Percentiles rank a stretch among this genome's conserved stretches.
Evolutionary conservation across 305 asterid genomes (phyloP).

Genomic region (Rubia occidens): DNA sequence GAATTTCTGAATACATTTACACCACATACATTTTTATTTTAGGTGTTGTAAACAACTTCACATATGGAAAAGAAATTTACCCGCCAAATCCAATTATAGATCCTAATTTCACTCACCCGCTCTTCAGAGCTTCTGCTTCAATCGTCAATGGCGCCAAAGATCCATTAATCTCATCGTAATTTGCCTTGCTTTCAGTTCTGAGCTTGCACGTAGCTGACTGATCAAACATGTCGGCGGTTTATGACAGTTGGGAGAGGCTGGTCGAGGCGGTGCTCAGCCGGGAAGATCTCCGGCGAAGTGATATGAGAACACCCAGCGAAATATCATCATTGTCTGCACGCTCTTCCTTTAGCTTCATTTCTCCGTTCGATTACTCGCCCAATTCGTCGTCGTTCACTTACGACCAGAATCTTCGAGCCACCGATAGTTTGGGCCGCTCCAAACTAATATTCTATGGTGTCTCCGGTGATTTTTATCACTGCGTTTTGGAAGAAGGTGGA

Average conservation of each 20-base stretch:
- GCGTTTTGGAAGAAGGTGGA: conserved; percentile 51
- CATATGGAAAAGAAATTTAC: too few relatives aligned
- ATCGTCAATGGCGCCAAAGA: too few relatives aligned
- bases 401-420: conserved; percentile 61
- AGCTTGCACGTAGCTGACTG: background rate
- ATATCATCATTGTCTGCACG: background rate
- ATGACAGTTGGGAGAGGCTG: conserved; percentile 14
- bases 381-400: conserved; percentile 32
- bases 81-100: too few relatives aligned
- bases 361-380: conserved; percentile 21
- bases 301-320: conserved; percentile 9
- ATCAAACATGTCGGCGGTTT: conserved; percentile 1
- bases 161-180: background rate
- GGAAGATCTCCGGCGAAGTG: conserved; percentile 1
- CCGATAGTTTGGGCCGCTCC: conserved; percentile 37
- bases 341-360: background rate
- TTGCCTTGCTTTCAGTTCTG: background rate
- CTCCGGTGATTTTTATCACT: conserved; percentile 57
- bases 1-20: too few relatives aligned
- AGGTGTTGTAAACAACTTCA: too few relatives aligned
- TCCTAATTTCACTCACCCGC: background rate
- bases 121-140: too few relatives aligned
- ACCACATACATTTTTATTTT: too few relatives aligned
- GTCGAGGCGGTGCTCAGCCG: conserved; percentile 6
- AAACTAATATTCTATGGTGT: conserved; percentile 55